Conservation (phyloP, 768 basidiomycete genomes). For the Leucocoprinus leucothites region DNA sequence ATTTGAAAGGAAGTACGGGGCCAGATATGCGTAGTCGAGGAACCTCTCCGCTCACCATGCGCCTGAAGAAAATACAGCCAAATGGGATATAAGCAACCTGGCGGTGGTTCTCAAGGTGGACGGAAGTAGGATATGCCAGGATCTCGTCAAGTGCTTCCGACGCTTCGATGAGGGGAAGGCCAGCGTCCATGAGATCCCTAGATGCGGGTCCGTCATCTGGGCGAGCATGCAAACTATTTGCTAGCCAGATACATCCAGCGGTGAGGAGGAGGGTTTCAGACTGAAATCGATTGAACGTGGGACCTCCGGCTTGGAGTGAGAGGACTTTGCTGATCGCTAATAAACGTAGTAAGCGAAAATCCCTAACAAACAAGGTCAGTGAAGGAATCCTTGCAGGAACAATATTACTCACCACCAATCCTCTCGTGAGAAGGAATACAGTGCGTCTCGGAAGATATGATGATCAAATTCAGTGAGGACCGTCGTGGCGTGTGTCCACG, state of each 20-base stretch:
- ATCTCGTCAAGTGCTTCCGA: too few relatives aligned
- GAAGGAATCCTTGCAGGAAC: too few relatives aligned
- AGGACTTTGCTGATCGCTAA: not conserved
- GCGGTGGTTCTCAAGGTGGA: too few relatives aligned
- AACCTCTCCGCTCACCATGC: not conserved
- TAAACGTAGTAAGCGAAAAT: not conserved
- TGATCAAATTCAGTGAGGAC: too few relatives aligned
- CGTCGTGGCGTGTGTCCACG: too few relatives aligned
- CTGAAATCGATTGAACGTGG: too few relatives aligned
- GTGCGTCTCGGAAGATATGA: too few relatives aligned
- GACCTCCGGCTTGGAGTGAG: not conserved
- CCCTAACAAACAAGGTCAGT: not conserved
- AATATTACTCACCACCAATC: too few relatives aligned
- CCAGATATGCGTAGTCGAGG: not conserved
- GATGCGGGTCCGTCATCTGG: conserved; percentile 15
- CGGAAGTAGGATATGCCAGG: too few relatives aligned
- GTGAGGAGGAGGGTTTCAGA: conserved; percentile 1
- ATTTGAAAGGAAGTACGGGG: not conserved
- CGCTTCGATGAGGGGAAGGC: conserved; percentile 3
- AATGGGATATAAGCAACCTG: too few relatives aligned
- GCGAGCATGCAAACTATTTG: conserved; percentile 18
- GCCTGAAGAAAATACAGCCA: too few relatives aligned
- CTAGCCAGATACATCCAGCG: conserved; percentile 14
- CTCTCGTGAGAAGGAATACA: too few relatives aligned
- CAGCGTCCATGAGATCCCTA: conserved; percentile 13